Base-by-base conservation (phyloP, 371 early-diverging fungal genomes). In the Rhizopus sp. region DNA sequence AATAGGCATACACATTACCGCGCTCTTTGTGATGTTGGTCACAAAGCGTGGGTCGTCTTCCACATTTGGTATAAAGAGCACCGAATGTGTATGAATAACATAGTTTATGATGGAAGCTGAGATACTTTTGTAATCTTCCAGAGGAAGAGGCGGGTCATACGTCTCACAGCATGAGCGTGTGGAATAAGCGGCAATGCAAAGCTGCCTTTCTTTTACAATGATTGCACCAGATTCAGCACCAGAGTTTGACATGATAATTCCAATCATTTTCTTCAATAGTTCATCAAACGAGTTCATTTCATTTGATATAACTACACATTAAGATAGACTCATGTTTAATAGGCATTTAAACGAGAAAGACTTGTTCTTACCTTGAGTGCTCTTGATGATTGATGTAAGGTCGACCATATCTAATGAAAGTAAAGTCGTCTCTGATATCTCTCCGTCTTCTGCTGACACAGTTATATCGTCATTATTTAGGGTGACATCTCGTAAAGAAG, bases 1-100 rank as follows among this genome's bases (percentile, higher is more conserved):
- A 15, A 82, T 81, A 0, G 84, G 84, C 50, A 78, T 64, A 52
- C 84, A 84, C 3, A 84, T 77, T 40, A 69, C 78, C n/a, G 81
- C 60, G 8, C 75, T 75, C 3, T 61, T 59, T 7, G 70, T 69
- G 8, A 53, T 61, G 2, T 69, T 70, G 0, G 69, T 72, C 3
- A 67, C 60, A 55, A 74, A 78, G 7, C 78, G 70, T 15, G 72
- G 57, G 53, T 78, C 78, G 23, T 63, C 62, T 35, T 64, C 63
- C 0, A 72, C 68, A 33, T 78, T 78, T 7, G 75, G 63, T 33
- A 78, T 78, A 50, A 78, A 70, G 1, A 75, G 50, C 8, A 59
- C 65, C 3, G 67, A 55, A 10, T 64, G 66, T 0, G 78, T 78
- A 39, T 78, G 75, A 5, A 78, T 69, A 0, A 72, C 72, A 39